A percentile compares a stretch with the other conserved stretches of the same genome.
These are phyloP conservation scores for Inonotus hispidus DNA, from an alignment of 1,284 basidiomycete species.

Conservation along the genomic window DNA sequence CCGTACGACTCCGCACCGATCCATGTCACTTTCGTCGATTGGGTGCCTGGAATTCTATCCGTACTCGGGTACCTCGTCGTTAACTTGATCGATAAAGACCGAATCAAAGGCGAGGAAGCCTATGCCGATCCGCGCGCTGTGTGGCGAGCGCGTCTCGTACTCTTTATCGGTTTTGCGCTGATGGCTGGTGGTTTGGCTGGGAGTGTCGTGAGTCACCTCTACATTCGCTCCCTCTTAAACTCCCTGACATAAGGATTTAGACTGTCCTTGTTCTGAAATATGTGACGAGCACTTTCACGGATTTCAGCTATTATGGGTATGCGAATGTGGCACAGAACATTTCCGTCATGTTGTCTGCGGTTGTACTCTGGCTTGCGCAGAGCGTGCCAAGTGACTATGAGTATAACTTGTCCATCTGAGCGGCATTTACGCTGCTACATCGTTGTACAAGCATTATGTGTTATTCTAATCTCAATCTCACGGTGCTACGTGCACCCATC, in stretches of 20 bases:
- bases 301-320: constrained; percentile 89
- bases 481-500: not conserved
- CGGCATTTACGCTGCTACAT: not conserved
- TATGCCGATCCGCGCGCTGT: constrained; percentile 79
- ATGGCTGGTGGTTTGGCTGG: constrained; percentile 97
- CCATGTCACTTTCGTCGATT: constrained; percentile 88
- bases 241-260: constrained; percentile 35
- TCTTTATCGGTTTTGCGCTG: constrained; percentile 94
- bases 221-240: not conserved
- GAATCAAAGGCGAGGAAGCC: constrained; percentile 77
- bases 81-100: constrained; percentile 93
- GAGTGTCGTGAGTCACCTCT: constrained; percentile 67
- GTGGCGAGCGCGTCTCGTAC: constrained; percentile 83
- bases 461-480: not conserved
- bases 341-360: constrained; percentile 84
- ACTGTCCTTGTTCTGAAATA: constrained; percentile 93
- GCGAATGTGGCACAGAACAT: constrained; percentile 93
- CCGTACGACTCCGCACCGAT: constrained; percentile 73
- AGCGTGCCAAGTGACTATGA: constrained; percentile 79
- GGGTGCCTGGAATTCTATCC: constrained; percentile 94
- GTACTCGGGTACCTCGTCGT: constrained; percentile 90
- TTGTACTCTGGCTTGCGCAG: constrained; percentile 86
- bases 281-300: constrained; percentile 65
- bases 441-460: not conserved
- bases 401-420: constrained; percentile 69